Base-by-base conservation (phyloP, 2,329 filamentous ascomycete genomes). In the Aspergillus intermedius region DNA sequence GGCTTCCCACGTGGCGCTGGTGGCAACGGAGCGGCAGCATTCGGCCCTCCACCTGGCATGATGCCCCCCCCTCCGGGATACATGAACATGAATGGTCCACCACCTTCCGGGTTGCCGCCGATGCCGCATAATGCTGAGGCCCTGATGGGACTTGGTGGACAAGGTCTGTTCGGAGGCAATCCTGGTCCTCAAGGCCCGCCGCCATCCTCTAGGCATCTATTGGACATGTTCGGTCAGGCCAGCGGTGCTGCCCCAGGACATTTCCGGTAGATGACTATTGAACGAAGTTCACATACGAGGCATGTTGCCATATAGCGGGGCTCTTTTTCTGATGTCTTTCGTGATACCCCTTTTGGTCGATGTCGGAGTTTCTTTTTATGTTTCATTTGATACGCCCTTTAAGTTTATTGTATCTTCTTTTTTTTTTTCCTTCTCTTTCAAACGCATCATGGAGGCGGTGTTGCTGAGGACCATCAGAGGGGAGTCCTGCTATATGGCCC, bases 1-100 rank as follows among this genome's bases (percentile, higher is more conserved):
- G 59, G 58, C 19, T 68, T 70, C 45, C 65, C 70, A 41, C 69
- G 69, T 45, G 60, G 60, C 39, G 60, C 60, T 19, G 60, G 57
- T 30, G 61, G 58, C n/a, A 59, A 51, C 50, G 57, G 54, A 21
- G 47, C 62, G 5, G 52, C 58, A 12, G 60, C 56, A 25, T 67
- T 64, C 45, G 65, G 61, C 2, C 65, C 63, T 44, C 71, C 71
- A 10, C 71, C 70, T 5, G 70, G 70, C 43, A 73, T 73, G 67
- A 69, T 70, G 58, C 71, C 71, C 23, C 71, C 71, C 23, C 72
- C 71, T 21, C 72, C 70, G 3, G 71, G 71, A 21, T 74, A 73
- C 50, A 67, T 74, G 62, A 70, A 69, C 45, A 67, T 74, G 61
- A 70, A 68, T 42, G 68, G 62, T 2, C 69, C 67, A 37, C 67